Evolutionary conservation across 495 filamentous ascomycete species (phyloP).

Genomic region (Recurvomyces mirabilis): DNA sequence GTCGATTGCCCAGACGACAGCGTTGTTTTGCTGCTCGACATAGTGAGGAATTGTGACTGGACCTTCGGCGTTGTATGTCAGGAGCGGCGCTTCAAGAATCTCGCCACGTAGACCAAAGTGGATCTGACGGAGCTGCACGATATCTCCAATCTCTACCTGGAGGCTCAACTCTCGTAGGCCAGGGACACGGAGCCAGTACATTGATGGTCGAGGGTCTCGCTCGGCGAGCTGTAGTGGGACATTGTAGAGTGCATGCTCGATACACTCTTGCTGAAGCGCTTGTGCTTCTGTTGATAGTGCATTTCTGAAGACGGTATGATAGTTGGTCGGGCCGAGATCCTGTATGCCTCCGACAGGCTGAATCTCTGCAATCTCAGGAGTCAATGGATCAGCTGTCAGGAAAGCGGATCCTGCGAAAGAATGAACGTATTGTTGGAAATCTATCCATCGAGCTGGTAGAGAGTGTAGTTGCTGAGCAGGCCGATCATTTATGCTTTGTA

Average conservation of each 20-base stretch:
- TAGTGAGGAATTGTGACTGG: slow-evolving; percentile 13
- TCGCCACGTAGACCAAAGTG: slow-evolving; percentile 9
- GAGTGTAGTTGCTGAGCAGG: slow-evolving; percentile 10
- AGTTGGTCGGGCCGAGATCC: background rate
- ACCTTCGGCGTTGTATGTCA: slow-evolving; percentile 12
- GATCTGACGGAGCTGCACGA: slow-evolving; percentile 19
- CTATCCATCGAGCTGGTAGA: slow-evolving; percentile 4
- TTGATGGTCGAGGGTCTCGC: background rate
- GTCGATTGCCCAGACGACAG: slow-evolving; percentile 31
- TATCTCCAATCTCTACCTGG: slow-evolving; percentile 20
- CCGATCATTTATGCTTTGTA: slow-evolving; percentile 25
- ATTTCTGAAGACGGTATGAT: slow-evolving; percentile 18
- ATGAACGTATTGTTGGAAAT: slow-evolving; percentile 11
- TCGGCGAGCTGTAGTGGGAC: slow-evolving; percentile 3
- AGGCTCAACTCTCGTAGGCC: slow-evolving; percentile 21
- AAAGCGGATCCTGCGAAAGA: slow-evolving; percentile 19
- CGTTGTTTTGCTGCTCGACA: slow-evolving; percentile 17
- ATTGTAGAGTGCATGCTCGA: slow-evolving; percentile 18
- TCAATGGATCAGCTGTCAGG: background rate
- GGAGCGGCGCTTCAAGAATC: slow-evolving; percentile 1
- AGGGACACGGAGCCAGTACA: slow-evolving; percentile 17
- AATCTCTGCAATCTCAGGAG: background rate
- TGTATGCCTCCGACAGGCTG: background rate
- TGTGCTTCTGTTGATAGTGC: slow-evolving; percentile 15
- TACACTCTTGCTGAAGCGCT: slow-evolving; percentile 13